These are phyloP conservation scores for Chytriomyces hyalinus DNA, from an alignment of 192 early-diverging fungal genomes.

Conservation along the genomic window DNA sequence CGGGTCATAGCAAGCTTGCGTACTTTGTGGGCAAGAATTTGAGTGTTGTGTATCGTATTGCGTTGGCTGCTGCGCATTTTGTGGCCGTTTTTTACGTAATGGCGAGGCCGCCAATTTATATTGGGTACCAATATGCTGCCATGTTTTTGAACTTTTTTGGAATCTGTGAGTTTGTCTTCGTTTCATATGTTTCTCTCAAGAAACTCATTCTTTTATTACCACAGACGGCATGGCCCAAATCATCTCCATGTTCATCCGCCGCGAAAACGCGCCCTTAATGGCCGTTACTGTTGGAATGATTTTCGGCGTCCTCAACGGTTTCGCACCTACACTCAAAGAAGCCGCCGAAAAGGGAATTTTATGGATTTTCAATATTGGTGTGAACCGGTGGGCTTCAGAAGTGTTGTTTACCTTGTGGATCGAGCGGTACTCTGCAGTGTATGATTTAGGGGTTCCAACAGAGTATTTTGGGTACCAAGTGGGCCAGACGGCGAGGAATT, in stretches of 20 bases:
- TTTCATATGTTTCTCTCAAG: conserved; percentile 31
- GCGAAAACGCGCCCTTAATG: conserved; percentile 41
- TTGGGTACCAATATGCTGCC: conserved; percentile 24
- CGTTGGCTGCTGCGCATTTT: conserved; percentile 38
- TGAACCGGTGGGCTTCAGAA: conserved; percentile 34
- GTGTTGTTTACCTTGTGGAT: conserved; percentile 12
- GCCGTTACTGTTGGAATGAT: conserved; percentile 38
- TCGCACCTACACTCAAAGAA: conserved; percentile 32
- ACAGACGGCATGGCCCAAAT: conserved; percentile 34
- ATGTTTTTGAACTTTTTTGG: conserved; percentile 41
- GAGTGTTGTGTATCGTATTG: conserved; percentile 27
- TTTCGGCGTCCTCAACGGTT: conserved; percentile 34
- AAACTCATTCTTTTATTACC: conserved; percentile 45
- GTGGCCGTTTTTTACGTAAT: conserved; percentile 30
- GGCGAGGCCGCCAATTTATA: conserved; percentile 27
- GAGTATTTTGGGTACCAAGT: conserved; percentile 42
- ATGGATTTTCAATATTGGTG: conserved; percentile 32
- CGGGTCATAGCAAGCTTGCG: conserved; percentile 34
- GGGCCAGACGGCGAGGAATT: conserved; percentile 18
- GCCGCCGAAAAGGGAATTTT: conserved; percentile 28
- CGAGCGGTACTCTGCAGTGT: conserved; percentile 16
- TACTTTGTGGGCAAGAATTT: conserved; percentile 37
- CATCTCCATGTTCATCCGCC: conserved; percentile 37
- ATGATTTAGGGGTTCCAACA: conserved; percentile 1
- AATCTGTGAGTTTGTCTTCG: conserved; percentile 38